phyloP scores from a whole-genome alignment of 2,329 filamentous ascomycete species.

The Penicillium nordicum region DNA sequence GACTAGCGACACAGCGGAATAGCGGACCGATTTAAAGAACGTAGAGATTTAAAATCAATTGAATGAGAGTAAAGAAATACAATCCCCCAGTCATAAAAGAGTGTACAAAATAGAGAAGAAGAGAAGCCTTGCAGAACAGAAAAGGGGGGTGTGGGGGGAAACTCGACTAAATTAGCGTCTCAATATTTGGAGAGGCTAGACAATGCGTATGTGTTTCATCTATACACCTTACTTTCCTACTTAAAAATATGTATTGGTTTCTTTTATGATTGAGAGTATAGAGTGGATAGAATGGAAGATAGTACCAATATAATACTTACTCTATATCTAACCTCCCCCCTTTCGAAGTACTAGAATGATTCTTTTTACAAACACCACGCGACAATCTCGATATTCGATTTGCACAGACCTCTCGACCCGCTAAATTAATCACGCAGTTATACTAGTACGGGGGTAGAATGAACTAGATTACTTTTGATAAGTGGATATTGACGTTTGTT shows the following conservation, averaged over 20 bases:
- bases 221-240: neutral
- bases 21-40: neutral
- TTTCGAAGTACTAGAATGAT: neutral
- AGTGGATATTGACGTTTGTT: neutral
- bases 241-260: neutral
- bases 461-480: neutral
- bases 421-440: neutral
- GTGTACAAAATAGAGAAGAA: conserved; percentile 2
- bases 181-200: conserved; percentile 1
- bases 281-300: neutral
- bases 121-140: conserved; percentile 9
- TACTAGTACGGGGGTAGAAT: neutral
- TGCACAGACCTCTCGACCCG: neutral
- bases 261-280: neutral
- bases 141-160: conserved; percentile 5
- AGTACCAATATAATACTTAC: neutral
- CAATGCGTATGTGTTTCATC: conserved; percentile 1
- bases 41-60: conserved; percentile 1
- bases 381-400: neutral
- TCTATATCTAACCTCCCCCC: neutral
- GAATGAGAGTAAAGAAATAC: neutral
- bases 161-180: conserved; percentile 1
- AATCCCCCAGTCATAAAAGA: neutral
- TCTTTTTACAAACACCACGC: neutral
- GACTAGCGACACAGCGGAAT: neutral